Evolutionary conservation across 23 red algal genomes (phyloP).

Genomic region (Cyanidioschyzon merolae): DNA sequence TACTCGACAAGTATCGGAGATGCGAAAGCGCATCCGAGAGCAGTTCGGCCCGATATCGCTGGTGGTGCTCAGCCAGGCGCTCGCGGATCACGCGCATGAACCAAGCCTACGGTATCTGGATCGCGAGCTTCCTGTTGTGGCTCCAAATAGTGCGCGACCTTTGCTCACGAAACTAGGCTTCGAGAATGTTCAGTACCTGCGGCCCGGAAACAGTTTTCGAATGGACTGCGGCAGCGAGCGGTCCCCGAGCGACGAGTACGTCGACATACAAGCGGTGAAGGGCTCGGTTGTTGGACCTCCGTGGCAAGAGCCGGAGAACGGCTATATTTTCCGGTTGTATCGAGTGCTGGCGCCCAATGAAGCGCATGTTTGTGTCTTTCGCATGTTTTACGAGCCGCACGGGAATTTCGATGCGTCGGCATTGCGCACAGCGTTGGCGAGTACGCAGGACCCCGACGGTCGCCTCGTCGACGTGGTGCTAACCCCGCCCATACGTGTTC

Average conservation of each 20-base stretch:
- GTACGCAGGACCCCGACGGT: background rate
- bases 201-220: background rate
- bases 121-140: conserved; percentile 33
- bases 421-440: background rate
- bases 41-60: conserved; percentile 23
- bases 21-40: background rate
- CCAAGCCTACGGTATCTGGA: conserved; percentile 42
- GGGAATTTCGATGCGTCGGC: conserved; percentile 22
- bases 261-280: conserved; percentile 11
- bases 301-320: conserved; percentile 55
- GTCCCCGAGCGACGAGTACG: background rate
- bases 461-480: conserved; percentile 5
- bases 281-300: conserved; percentile 62
- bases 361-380: background rate
- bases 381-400: conserved; percentile 68
- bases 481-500: background rate
- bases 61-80: conserved; percentile 55
- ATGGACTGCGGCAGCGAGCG: background rate
- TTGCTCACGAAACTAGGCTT: conserved; percentile 17
- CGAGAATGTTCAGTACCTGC: conserved; percentile 12
- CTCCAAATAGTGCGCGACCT: conserved; percentile 24
- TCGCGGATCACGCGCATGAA: conserved; percentile 67
- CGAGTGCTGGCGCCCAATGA: too few species aligned
- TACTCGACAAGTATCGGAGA: background rate
- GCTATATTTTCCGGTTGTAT: conserved; percentile 33